Evolutionary conservation across 192 early-diverging fungal species (phyloP).

Genomic region (Rhizophagus sp.): DNA sequence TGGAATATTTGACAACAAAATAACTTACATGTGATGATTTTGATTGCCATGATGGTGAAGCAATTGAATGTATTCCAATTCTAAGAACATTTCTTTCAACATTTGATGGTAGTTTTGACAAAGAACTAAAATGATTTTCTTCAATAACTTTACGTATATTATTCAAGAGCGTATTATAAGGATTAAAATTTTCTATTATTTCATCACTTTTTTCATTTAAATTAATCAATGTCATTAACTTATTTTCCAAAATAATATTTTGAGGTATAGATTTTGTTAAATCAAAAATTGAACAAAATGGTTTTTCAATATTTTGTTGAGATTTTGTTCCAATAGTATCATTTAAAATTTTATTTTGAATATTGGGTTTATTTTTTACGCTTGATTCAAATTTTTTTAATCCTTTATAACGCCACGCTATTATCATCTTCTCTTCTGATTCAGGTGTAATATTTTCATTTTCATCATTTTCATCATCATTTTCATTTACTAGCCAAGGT

Average conservation of each 20-base stretch:
- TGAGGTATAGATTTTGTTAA: slow-evolving; percentile 74
- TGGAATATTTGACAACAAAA: neutral
- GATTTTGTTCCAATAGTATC: neutral
- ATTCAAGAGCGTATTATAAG: slow-evolving; percentile 38
- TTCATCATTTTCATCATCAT: slow-evolving; percentile 48
- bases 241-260: slow-evolving; percentile 30
- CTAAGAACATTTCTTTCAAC: slow-evolving; percentile 68
- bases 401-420: slow-evolving; percentile 94
- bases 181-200: neutral
- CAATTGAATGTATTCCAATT: slow-evolving; percentile 80
- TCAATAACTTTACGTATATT: slow-evolving; percentile 60
- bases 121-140: slow-evolving; percentile 48
- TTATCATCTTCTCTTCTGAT: slow-evolving; percentile 72
- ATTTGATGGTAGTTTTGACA: slow-evolving; percentile 34
- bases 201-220: slow-evolving; percentile 28
- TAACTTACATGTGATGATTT: slow-evolving; percentile 52
- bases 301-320: slow-evolving; percentile 36
- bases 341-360: neutral
- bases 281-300: slow-evolving; percentile 85
- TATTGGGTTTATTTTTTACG: slow-evolving; percentile 14
- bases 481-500: slow-evolving; percentile 61
- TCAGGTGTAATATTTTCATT: slow-evolving; percentile 38
- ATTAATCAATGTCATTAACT: slow-evolving; percentile 37
- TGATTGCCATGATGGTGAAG: slow-evolving; percentile 77
- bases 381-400: slow-evolving; percentile 64